Percentiles rank a stretch among this genome's conserved stretches.
phyloP scores from a whole-genome alignment of 2,329 filamentous ascomycete genomes.

The Pseudogymnoascus sp. region DNA sequence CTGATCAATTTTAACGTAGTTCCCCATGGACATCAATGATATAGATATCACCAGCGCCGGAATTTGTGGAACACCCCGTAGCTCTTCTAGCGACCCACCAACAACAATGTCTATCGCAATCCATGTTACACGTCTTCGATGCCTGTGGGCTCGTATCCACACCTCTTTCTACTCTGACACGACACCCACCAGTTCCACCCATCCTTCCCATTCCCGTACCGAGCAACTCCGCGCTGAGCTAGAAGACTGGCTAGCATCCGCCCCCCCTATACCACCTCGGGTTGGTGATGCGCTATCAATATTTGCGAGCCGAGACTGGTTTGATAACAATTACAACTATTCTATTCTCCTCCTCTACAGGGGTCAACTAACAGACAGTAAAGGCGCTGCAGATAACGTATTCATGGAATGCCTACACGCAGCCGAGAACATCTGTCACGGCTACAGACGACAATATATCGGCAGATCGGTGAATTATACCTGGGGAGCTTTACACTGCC shows the following conservation, averaged over 20 bases:
- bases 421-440: constrained; percentile 12
- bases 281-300: constrained; percentile 21
- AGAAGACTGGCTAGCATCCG: too few species aligned
- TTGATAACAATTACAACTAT: constrained; percentile 35
- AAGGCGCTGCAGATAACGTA: background rate
- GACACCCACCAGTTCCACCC: too few species aligned
- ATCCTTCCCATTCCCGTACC: too few species aligned
- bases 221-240: too few species aligned
- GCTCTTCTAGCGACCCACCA: constrained; percentile 25
- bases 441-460: constrained; percentile 17
- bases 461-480: constrained; percentile 20
- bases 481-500: constrained; percentile 22
- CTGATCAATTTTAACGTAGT: background rate
- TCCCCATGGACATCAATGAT: background rate
- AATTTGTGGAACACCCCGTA: background rate
- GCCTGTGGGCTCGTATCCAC: background rate
- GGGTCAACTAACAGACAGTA: background rate
- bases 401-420: background rate
- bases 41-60: background rate
- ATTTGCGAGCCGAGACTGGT: constrained; percentile 36
- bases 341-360: constrained; percentile 36
- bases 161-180: background rate
- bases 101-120: constrained; percentile 21
- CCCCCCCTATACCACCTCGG: too few species aligned
- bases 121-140: constrained; percentile 19